phyloP scores from a whole-genome alignment of 164 flowering plant genomes.

The Magnolia officinalis region DNA sequence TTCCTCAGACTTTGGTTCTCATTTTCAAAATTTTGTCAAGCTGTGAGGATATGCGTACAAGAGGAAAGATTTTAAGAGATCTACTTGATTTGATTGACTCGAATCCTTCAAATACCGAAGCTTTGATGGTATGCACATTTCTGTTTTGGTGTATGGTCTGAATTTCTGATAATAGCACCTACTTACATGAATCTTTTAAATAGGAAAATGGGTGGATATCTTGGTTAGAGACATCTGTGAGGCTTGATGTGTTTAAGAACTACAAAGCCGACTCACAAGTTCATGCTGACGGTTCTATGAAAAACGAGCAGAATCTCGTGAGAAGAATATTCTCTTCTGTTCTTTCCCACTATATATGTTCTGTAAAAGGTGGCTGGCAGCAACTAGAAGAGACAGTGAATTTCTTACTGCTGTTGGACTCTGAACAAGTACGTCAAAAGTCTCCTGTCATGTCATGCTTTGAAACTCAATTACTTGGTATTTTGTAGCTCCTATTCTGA shows the following conservation, averaged over 20 bases:
- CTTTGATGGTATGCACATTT: conserved; percentile 69
- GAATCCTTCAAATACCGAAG: conserved; percentile 81
- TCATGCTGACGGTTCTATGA: conserved; percentile 26
- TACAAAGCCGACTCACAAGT: conserved; percentile 34
- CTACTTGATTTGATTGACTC: conserved; percentile 92
- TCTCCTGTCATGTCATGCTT: conserved; percentile 1
- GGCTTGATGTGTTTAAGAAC: conserved; percentile 62
- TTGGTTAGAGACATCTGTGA: conserved; percentile 61
- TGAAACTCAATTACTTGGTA: neutral
- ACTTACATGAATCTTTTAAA: conserved; percentile 12
- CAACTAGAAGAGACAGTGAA: conserved; percentile 86
- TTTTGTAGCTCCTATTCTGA: neutral
- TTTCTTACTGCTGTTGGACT: conserved; percentile 57
- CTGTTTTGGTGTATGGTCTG: conserved; percentile 1
- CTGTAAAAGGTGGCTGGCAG: conserved; percentile 98
- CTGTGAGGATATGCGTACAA: conserved; percentile 46
- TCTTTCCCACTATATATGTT: conserved; percentile 65
- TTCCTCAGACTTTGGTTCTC: conserved; percentile 80
- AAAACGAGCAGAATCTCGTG: conserved; percentile 50
- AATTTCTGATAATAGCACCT: conserved; percentile 12
- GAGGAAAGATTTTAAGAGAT: conserved; percentile 73
- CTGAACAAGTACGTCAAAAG: conserved; percentile 50
- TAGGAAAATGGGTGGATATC: conserved; percentile 97
- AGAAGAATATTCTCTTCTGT: conserved; percentile 69
- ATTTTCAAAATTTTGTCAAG: conserved; percentile 76